Base-by-base conservation (phyloP, 106 monocot genomes). In the Dioscorea alata region DNA sequence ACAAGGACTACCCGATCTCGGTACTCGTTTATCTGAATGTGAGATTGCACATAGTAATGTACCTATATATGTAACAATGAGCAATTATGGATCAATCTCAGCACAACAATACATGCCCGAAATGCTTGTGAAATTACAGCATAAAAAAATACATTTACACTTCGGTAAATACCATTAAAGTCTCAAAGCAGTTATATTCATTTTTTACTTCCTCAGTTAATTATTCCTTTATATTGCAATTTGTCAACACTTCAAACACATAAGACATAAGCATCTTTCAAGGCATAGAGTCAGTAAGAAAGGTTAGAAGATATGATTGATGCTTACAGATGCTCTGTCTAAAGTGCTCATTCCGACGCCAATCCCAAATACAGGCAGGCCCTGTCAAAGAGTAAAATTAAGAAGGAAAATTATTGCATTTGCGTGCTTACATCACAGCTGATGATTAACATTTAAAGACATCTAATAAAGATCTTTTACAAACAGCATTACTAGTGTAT, bases 1-100 rank as follows among this genome's bases (percentile, higher is more conserved):
- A 97, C 97, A 79, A 92, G 63, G 54, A 92, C 74, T 49, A 92
- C 71, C 70, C 85, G 81, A 57, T 97, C 92, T 49, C 97, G 73
- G 66, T 85, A 97, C 60, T 97, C 97, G 74, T 97, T 97, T n/a
- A 97, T 84, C 79, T 97, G 97, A 65, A 97, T 89, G 66, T 97
- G 97, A 57, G 97, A 97, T 58, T 92, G 97, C 32, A 97, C 72
- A 71, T 97, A 92, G 72, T 86, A 87, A 53, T 89, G 73, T 52
- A 89, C 92, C 97, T 97, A 83, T 42, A 60, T 62, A 71, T 34
- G 34, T 33, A 78, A 56, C 6, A n/a, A 54, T 48, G 32, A 31
- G 12, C 42, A 42, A 10, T 42, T 42, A 42, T 3, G 42, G 42
- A 42, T 42, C 10, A 10, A 42, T 42, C 42, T 42, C 10, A 42